phyloP scores from a whole-genome alignment of 2,329 filamentous ascomycete species.

The Paraphoma sp. region DNA sequence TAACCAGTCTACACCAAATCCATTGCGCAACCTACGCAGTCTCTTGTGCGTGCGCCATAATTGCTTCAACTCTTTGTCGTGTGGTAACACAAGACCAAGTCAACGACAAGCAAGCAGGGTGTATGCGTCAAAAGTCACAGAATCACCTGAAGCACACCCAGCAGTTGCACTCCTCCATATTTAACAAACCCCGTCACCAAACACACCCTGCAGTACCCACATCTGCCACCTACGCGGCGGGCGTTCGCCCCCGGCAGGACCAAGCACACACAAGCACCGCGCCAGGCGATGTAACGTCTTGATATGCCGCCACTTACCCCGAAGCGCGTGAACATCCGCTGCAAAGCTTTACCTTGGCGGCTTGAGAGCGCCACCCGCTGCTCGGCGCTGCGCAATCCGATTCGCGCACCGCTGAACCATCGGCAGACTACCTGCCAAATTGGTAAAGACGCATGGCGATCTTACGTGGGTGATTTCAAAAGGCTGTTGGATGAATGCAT shows the following conservation, averaged over 20 bases:
- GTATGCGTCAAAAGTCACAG: constrained; percentile 10
- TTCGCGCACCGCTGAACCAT: not conserved
- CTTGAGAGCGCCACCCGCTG: constrained; percentile 27
- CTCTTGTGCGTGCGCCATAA: constrained; percentile 37
- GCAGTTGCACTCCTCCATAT: constrained; percentile 28
- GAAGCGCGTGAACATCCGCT: constrained; percentile 15
- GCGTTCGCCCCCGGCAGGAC: constrained; percentile 18
- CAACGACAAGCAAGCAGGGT: constrained; percentile 6
- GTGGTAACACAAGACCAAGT: constrained; percentile 13
- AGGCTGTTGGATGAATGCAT: constrained; percentile 2
- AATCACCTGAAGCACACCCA: constrained; percentile 13
- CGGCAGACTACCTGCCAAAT: constrained; percentile 34
- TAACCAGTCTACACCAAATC: not conserved
- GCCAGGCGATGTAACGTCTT: constrained; percentile 42
- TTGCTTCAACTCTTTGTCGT: constrained; percentile 8
- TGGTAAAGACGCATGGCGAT: constrained; percentile 17
- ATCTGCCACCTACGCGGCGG: constrained; percentile 9
- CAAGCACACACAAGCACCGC: constrained; percentile 33
- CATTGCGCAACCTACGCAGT: constrained; percentile 29
- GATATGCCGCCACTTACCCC: constrained; percentile 23
- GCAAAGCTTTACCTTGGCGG: constrained; percentile 36
- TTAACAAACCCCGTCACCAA: constrained; percentile 24
- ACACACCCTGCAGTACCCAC: constrained; percentile 1
- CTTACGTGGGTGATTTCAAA: constrained; percentile 20
- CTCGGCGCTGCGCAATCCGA: constrained; percentile 1